A percentile compares a stretch with the other conserved stretches of the same genome.
These are phyloP conservation scores for Torulaspora pretoriensis DNA, from an alignment of 1,139 yeast species.

Conservation along the genomic window DNA sequence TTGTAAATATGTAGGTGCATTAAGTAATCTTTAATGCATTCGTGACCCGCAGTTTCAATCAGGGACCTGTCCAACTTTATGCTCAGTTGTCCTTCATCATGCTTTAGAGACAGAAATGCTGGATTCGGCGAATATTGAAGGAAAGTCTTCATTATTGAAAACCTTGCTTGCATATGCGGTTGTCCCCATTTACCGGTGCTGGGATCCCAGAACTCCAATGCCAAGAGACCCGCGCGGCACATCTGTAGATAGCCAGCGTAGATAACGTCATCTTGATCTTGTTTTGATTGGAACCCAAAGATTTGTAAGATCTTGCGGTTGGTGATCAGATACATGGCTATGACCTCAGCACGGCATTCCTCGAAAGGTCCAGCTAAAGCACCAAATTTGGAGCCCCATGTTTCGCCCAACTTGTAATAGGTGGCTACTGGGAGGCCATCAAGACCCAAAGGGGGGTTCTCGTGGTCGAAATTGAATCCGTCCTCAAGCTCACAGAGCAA, in stretches of 20 bases:
- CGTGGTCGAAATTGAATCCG: conserved; percentile 69
- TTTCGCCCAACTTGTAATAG: conserved; percentile 73
- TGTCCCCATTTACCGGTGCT: conserved; percentile 81
- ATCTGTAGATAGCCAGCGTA: conserved; percentile 68
- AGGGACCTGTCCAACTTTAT: conserved; percentile 56
- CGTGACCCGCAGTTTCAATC: conserved; percentile 64
- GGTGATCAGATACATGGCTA: conserved; percentile 75
- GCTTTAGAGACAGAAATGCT: conserved; percentile 47
- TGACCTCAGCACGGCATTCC: conserved; percentile 89
- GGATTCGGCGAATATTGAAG: conserved; percentile 62
- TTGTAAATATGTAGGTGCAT: conserved; percentile 71
- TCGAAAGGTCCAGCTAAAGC: conserved; percentile 80
- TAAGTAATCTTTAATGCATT: conserved; percentile 68
- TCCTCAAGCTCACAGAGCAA: conserved; percentile 60
- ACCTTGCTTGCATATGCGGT: conserved; percentile 94
- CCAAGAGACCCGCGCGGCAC: conserved; percentile 84
- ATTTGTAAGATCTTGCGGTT: conserved; percentile 63
- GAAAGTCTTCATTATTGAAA: conserved; percentile 73
- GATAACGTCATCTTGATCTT: conserved; percentile 60
- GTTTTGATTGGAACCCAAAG: conserved; percentile 57
- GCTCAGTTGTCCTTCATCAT: conserved; percentile 47
- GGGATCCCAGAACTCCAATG: conserved; percentile 86
- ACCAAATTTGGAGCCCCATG: conserved; percentile 88
- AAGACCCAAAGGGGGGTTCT: conserved; percentile 53
- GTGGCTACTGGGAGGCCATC: conserved; percentile 58